Evolutionary conservation across 2,329 filamentous ascomycete species (phyloP).

Genomic region (Sphaerulina vaccinii): DNA sequence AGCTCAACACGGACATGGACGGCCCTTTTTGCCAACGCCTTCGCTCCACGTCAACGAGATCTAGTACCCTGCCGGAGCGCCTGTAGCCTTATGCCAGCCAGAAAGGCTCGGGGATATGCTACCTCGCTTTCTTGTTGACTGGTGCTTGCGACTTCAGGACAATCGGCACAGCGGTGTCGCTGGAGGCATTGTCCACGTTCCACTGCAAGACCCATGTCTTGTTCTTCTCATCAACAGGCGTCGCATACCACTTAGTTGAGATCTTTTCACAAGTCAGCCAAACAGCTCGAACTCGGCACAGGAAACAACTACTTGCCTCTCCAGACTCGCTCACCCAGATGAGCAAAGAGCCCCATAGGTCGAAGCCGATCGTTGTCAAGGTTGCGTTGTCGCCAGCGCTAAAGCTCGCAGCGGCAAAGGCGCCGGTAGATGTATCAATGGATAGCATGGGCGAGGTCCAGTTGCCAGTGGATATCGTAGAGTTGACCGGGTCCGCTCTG

Average conservation of each 20-base stretch:
- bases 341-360: constrained; percentile 20
- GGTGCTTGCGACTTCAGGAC: constrained; percentile 20
- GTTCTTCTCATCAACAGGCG: constrained; percentile 13
- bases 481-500: constrained; percentile 14
- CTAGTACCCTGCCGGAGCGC: too few relatives aligned
- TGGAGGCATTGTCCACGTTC: constrained; percentile 23
- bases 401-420: constrained; percentile 18
- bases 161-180: constrained; percentile 18
- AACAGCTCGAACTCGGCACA: not conserved
- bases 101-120: too few relatives aligned
- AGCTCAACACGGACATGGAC: not conserved
- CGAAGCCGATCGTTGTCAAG: constrained; percentile 23
- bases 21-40: not conserved
- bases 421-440: constrained; percentile 20
- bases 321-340: constrained; percentile 21
- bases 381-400: constrained; percentile 16
- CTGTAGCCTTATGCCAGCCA: too few relatives aligned
- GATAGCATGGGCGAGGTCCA: constrained; percentile 23
- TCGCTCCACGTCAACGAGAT: not conserved
- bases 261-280: constrained; percentile 6
- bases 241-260: constrained; percentile 23
- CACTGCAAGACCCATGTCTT: constrained; percentile 21
- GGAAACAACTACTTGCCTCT: not conserved
- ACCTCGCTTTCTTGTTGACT: not conserved
- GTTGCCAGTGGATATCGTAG: constrained; percentile 12